Percentiles rank a stretch among this genome's conserved stretches.
Evolutionary conservation across 768 basidiomycete genomes (phyloP).

Genomic region (Tulasnella sp.): DNA sequence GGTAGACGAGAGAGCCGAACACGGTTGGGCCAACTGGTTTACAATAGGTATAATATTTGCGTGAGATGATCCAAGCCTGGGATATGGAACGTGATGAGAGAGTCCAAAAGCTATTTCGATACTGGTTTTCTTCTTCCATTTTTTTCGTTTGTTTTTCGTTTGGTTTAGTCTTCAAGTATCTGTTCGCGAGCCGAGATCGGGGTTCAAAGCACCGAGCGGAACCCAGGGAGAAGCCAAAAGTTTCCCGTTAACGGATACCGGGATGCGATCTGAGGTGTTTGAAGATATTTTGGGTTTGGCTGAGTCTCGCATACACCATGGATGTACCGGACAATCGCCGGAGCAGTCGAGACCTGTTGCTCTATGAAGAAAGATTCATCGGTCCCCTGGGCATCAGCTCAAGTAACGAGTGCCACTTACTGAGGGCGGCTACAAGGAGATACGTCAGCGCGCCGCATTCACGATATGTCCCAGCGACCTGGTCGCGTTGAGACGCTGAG

Average conservation of each 20-base stretch:
- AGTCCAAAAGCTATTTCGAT: no score
- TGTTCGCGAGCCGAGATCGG: not conserved
- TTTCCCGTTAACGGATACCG: not conserved
- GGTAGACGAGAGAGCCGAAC: no score
- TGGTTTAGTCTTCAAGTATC: no score
- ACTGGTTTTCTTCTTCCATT: no score
- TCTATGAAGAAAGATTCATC: not conserved
- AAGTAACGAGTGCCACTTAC: not conserved
- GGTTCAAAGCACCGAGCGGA: not conserved
- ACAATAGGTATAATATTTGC: no score
- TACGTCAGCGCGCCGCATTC: not conserved
- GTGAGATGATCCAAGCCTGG: no score
- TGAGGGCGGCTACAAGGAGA: not conserved
- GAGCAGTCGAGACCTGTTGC: not conserved
- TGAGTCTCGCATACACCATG: not conserved
- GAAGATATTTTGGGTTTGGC: not conserved
- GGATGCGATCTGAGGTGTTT: not conserved
- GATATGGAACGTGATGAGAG: no score
- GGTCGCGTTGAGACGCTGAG: not conserved
- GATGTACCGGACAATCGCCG: not conserved
- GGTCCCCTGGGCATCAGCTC: not conserved
- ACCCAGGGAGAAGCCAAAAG: not conserved
- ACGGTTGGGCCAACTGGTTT: no score
- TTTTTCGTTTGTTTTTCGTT: no score
- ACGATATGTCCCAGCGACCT: not conserved